Conservation (phyloP, 2,329 filamentous ascomycete genomes). For the Colletotrichum sp. region DNA sequence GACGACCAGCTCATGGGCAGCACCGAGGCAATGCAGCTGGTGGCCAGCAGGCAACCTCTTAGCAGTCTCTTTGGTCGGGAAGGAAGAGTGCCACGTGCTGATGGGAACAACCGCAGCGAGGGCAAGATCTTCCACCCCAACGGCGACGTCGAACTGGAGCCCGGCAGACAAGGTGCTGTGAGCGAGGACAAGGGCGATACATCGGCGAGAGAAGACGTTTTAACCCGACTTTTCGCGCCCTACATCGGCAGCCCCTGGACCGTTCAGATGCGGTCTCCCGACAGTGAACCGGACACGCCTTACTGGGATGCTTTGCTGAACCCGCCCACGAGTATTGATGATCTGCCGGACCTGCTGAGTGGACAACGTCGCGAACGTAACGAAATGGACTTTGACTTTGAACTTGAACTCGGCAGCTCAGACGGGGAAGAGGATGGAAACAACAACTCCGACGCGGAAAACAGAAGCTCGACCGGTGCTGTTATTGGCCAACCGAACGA, state of each 20-base stretch:
- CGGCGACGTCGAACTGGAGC: slow-evolving; percentile 67
- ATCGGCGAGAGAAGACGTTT: slow-evolving; percentile 63
- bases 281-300: slow-evolving; percentile 36
- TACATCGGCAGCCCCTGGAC: slow-evolving; percentile 17
- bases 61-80: slow-evolving; percentile 77
- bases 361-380: slow-evolving; percentile 23
- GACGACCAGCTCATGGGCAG: slow-evolving; percentile 80
- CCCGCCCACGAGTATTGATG: slow-evolving; percentile 47
- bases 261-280: slow-evolving; percentile 31
- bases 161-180: slow-evolving; percentile 61
- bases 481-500: neutral
- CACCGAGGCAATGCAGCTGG: slow-evolving; percentile 75
- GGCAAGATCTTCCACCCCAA: slow-evolving; percentile 69
- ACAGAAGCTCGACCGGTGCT: slow-evolving; percentile 11
- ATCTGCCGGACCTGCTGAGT: slow-evolving; percentile 44
- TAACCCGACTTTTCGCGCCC: slow-evolving; percentile 56
- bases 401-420: slow-evolving; percentile 18
- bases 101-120: slow-evolving; percentile 63
- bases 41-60: slow-evolving; percentile 75
- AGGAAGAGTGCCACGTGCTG: slow-evolving; percentile 67
- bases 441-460: slow-evolving; percentile 29
- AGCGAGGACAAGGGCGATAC: slow-evolving; percentile 65
- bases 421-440: slow-evolving; percentile 27
- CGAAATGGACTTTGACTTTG: slow-evolving; percentile 20
- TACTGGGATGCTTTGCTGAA: slow-evolving; percentile 50